A percentile compares a stretch with the other conserved stretches of the same genome.
Evolutionary conservation across 257 asterid species (phyloP).

Genomic region (Fraxinus cuspidata): DNA sequence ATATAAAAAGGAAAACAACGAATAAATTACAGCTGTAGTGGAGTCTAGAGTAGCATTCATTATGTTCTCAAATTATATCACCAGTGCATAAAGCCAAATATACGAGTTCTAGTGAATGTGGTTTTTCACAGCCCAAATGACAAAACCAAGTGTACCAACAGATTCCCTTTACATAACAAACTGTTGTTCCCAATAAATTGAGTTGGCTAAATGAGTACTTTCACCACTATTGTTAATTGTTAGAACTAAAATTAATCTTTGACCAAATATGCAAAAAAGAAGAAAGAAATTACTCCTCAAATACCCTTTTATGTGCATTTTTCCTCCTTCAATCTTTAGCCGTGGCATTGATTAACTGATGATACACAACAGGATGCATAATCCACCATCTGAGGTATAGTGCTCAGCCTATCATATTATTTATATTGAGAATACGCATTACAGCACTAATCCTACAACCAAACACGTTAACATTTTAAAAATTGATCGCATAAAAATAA

Average conservation of each 20-base stretch:
- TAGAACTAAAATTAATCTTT: neutral
- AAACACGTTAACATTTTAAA: neutral
- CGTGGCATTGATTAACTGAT: neutral
- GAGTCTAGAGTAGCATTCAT: neutral
- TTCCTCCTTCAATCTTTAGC: conserved; percentile 1
- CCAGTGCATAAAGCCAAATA: neutral
- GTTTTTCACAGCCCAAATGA: neutral
- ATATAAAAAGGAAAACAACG: neutral
- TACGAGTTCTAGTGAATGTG: neutral
- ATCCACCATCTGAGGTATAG: neutral
- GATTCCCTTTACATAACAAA: neutral
- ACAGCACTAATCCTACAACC: neutral
- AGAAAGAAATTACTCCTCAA: neutral
- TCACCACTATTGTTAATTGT: neutral
- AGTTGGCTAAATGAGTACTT: too few relatives aligned
- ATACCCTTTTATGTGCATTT: neutral
- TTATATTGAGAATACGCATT: neutral
- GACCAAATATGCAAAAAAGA: neutral
- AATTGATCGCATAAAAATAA: neutral
- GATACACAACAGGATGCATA: conserved; percentile 5
- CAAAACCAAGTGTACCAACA: neutral
- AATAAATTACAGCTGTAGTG: neutral
- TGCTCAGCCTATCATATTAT: neutral
- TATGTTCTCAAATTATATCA: neutral
- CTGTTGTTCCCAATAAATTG: neutral